Evolutionary conservation across 768 basidiomycete genomes (phyloP).

Genomic region (Xanthoconium stramineum): DNA sequence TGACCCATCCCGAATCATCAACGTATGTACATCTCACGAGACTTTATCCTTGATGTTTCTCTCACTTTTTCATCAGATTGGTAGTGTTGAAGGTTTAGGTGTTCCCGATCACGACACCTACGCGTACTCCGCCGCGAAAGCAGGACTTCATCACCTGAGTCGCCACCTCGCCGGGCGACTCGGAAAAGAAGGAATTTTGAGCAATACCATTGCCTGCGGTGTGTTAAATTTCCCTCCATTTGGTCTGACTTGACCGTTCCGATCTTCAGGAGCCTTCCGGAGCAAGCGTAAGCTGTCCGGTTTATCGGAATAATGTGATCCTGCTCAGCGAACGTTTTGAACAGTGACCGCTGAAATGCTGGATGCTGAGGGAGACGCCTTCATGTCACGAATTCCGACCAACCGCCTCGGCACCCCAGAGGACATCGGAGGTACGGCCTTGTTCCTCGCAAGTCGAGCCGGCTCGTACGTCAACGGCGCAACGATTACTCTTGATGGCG

Average conservation of each 20-base stretch:
- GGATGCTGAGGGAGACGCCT: conserved; percentile 39
- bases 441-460: conserved; percentile 60
- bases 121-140: conserved; percentile 65
- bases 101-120: conserved; percentile 60
- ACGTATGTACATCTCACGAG: conserved; percentile 36
- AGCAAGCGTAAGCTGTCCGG: conserved; percentile 37
- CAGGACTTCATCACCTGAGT: conserved; percentile 56
- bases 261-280: conserved; percentile 34
- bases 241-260: neutral
- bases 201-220: conserved; percentile 65
- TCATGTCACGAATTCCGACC: conserved; percentile 45
- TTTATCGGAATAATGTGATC: neutral
- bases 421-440: conserved; percentile 60
- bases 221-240: conserved; percentile 6
- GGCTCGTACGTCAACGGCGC: conserved; percentile 64
- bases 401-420: conserved; percentile 58
- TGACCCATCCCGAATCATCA: conserved; percentile 59
- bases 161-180: conserved; percentile 55
- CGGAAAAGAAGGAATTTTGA: conserved; percentile 54
- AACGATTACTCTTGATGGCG: conserved; percentile 61
- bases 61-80: conserved; percentile 41
- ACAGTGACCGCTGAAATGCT: conserved; percentile 57
- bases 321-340: neutral
- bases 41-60: neutral
- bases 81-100: conserved; percentile 54